Conservation (phyloP, 371 early-diverging fungal genomes). For the Coemansia sp. region DNA sequence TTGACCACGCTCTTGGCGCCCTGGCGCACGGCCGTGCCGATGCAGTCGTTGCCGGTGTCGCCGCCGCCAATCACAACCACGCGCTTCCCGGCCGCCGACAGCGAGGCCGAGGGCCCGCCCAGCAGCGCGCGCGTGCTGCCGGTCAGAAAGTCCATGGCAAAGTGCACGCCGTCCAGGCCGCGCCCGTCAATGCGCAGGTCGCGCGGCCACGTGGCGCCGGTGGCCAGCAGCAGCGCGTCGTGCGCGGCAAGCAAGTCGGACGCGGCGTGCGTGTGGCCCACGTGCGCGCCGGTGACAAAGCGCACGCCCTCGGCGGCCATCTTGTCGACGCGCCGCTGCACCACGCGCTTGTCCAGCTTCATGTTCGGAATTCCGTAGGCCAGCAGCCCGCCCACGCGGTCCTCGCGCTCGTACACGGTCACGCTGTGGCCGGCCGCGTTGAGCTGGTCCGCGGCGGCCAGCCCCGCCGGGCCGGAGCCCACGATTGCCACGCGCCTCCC, state of each 20-base stretch:
- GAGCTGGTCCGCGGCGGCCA: slow-evolving; percentile 95
- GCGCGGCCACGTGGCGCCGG: slow-evolving; percentile 97
- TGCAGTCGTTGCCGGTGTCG: slow-evolving; percentile 96
- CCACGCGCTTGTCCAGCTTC: slow-evolving; percentile 96
- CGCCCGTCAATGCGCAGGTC: slow-evolving; percentile 89
- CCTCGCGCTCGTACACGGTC: slow-evolving; percentile 95
- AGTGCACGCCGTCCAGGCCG: slow-evolving; percentile 86
- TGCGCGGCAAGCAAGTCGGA: slow-evolving; percentile 60
- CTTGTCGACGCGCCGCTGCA: slow-evolving; percentile 90
- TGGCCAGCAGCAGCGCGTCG: slow-evolving; percentile 87
- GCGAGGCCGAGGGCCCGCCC: slow-evolving; percentile 55
- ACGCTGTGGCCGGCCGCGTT: slow-evolving; percentile 94
- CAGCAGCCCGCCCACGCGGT: slow-evolving; percentile 92
- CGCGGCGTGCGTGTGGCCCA: slow-evolving; percentile 82
- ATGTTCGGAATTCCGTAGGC: slow-evolving; percentile 99
- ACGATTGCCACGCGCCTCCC: slow-evolving; percentile 86
- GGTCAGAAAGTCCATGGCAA: slow-evolving; percentile 97
- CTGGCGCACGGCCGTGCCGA: slow-evolving; percentile 91
- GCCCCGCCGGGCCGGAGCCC: slow-evolving; percentile 95
- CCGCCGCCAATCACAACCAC: slow-evolving; percentile 98
- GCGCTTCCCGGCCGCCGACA: slow-evolving; percentile 87
- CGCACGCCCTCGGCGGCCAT: slow-evolving; percentile 88
- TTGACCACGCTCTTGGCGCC: slow-evolving; percentile 89
- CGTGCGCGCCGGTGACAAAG: slow-evolving; percentile 82
- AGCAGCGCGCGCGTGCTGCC: slow-evolving; percentile 84